Base-by-base conservation (phyloP, 2,329 filamentous ascomycete species). In the Colletotrichum gloeosporioides region DNA sequence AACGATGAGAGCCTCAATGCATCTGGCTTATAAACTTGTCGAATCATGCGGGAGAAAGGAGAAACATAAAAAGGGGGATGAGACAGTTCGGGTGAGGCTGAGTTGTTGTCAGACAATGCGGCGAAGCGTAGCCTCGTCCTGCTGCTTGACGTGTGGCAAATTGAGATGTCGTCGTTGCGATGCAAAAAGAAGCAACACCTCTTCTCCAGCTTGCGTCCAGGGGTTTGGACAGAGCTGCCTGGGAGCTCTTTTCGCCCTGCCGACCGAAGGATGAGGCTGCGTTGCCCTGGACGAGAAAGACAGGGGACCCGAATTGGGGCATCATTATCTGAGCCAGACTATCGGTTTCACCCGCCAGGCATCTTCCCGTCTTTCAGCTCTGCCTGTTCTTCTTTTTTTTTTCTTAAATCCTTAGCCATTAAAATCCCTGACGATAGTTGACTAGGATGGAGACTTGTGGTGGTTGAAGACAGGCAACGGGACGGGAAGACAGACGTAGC, bases 131-230 rank as follows among this genome's bases (percentile, higher is more conserved):
- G 44, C 44, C 44, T 49, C 44, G 44, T 49, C n/a, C 44, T 0
- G 6, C 44, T 44, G 73, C 63, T 73, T 73, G 73, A 63, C 22
- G 55, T 68, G 63, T 73, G 62, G 69, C 73, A 75, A 73, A 75
- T 73, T 75, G 15, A 27, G 15, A 49, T 22, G 25, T 63, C 57
- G 57, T 49, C 32, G 29, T 22, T 25, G 68, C 27, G 36, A 62
- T 31, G 67, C 25, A 62, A 7, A 39, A 70, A 49, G 34, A 16
- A 44, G 27, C 10, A 64, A 49, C 10, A 49, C 62, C 16, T 16
- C 16, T 69, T 13, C 32, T 3, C 16, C 64, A 53, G 3, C 1
- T 18, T 32, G 59, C 29, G 6, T 22, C 18, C 44, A 49, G 29
- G 59, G 25, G 31, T 8, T 31, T 31, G 0, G 63, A 31, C 16